These are phyloP conservation scores for Floccularia luteovirens DNA, from an alignment of 768 basidiomycete genomes.

Conservation along the genomic window DNA sequence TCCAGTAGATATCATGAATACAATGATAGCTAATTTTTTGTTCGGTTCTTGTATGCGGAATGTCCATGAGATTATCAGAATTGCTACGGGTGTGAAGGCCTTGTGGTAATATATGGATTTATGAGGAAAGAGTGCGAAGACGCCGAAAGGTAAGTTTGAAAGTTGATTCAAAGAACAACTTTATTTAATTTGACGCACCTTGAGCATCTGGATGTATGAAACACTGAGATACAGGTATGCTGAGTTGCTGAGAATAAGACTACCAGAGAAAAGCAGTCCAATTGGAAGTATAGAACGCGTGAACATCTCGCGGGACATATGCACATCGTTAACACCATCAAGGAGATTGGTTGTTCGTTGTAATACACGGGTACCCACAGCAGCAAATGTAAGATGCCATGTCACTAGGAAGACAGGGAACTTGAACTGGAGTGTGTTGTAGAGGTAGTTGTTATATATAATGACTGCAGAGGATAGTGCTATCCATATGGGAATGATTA, in stretches of 20 bases:
- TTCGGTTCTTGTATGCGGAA: slow-evolving; percentile 87
- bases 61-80: slow-evolving; percentile 88
- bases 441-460: slow-evolving; percentile 92
- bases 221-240: slow-evolving; percentile 90
- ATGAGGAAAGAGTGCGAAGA: too few species aligned
- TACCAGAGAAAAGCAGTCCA: slow-evolving; percentile 88
- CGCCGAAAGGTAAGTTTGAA: slow-evolving; percentile 17
- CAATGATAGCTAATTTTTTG: slow-evolving; percentile 72
- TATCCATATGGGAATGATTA: slow-evolving; percentile 92
- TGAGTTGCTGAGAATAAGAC: slow-evolving; percentile 84
- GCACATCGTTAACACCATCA: slow-evolving; percentile 72
- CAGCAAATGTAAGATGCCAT: slow-evolving; percentile 72
- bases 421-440: slow-evolving; percentile 76
- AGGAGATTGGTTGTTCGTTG: slow-evolving; percentile 76
- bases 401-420: slow-evolving; percentile 93
- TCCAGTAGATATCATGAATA: slow-evolving; percentile 85
- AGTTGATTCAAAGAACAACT: not conserved
- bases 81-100: slow-evolving; percentile 89
- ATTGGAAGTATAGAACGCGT: slow-evolving; percentile 87
- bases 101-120: too few species aligned
- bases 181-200: slow-evolving; percentile 34
- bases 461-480: slow-evolving; percentile 84
- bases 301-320: slow-evolving; percentile 75
- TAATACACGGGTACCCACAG: slow-evolving; percentile 81
- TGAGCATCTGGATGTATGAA: slow-evolving; percentile 96